A percentile compares a stretch with the other conserved stretches of the same genome.
These are phyloP conservation scores for Coniochaeta sp. DNA, from an alignment of 2,329 filamentous ascomycete species.

Conservation along the genomic window DNA sequence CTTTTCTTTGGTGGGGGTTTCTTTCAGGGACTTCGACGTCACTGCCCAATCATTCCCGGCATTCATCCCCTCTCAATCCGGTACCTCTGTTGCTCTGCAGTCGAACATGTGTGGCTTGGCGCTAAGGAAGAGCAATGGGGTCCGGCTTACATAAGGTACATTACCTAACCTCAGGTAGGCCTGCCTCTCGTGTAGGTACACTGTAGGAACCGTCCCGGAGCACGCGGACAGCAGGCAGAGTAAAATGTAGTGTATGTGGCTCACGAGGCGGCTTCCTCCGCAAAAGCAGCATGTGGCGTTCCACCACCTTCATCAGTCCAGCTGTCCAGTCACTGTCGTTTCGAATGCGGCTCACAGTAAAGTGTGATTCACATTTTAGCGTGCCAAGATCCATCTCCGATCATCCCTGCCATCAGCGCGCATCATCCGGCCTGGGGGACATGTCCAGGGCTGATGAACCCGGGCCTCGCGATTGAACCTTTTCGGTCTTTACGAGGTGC, in stretches of 20 bases:
- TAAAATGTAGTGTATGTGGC: too few relatives aligned
- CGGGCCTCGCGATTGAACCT: neutral
- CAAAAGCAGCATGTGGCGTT: neutral
- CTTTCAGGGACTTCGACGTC: slow-evolving; percentile 1
- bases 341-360: neutral
- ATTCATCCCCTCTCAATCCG: too few relatives aligned
- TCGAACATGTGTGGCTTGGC: too few relatives aligned
- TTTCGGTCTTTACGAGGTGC: neutral
- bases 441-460: neutral
- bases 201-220: too few relatives aligned
- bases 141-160: too few relatives aligned
- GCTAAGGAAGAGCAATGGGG: too few relatives aligned
- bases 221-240: too few relatives aligned
- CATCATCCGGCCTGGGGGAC: neutral
- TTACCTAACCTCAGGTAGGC: too few relatives aligned
- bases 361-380: neutral
- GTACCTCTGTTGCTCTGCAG: too few relatives aligned
- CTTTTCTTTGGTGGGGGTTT: neutral
- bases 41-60: neutral
- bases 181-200: too few relatives aligned
- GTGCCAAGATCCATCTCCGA: neutral
- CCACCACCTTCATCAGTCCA: too few relatives aligned
- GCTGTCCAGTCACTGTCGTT: neutral
- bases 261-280: too few relatives aligned
- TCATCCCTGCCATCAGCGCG: neutral